A percentile compares a stretch with the other conserved stretches of the same genome.
Conservation (phyloP, 2,329 filamentous ascomycete genomes). For the Clonostachys rosea region DNA sequence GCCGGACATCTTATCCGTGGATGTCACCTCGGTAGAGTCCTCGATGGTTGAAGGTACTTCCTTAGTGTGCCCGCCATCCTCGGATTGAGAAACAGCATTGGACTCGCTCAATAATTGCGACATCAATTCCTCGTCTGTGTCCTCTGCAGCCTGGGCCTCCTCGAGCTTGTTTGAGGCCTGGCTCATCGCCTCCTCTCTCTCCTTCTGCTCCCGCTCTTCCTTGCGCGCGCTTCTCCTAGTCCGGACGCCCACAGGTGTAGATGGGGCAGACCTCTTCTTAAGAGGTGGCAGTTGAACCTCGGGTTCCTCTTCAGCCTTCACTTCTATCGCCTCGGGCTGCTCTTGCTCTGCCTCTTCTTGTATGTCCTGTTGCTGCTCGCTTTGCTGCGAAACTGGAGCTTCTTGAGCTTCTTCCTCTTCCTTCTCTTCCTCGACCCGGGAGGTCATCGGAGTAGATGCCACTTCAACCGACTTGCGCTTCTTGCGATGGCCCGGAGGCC, state of each 20-base stretch:
- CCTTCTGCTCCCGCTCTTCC: neutral
- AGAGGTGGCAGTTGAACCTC: neutral
- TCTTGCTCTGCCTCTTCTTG: no score
- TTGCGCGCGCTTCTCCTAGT: conserved; percentile 1
- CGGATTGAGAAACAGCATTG: conserved; percentile 27
- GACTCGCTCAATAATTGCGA: conserved; percentile 35
- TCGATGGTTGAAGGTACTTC: conserved; percentile 4
- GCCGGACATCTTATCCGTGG: neutral
- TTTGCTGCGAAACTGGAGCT: neutral
- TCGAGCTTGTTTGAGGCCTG: no score
- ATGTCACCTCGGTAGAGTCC: conserved; percentile 13
- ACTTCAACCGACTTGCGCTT: conserved; percentile 15
- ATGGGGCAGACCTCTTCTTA: neutral
- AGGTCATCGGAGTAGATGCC: no score
- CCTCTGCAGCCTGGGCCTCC: conserved; percentile 4
- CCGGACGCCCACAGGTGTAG: neutral
- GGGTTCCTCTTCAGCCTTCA: no score
- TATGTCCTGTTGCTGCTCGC: no score
- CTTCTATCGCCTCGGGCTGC: no score
- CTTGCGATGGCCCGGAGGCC: conserved; percentile 14
- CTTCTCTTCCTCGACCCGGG: no score
- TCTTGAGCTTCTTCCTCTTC: neutral
- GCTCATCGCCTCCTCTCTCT: conserved; percentile 9
- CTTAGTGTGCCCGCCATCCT: conserved; percentile 3
- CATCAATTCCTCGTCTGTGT: conserved; percentile 34